A percentile compares a stretch with the other conserved stretches of the same genome.
These are phyloP conservation scores for Aspergillus sclerotioniger DNA, from an alignment of 495 filamentous ascomycete genomes.

Conservation along the genomic window DNA sequence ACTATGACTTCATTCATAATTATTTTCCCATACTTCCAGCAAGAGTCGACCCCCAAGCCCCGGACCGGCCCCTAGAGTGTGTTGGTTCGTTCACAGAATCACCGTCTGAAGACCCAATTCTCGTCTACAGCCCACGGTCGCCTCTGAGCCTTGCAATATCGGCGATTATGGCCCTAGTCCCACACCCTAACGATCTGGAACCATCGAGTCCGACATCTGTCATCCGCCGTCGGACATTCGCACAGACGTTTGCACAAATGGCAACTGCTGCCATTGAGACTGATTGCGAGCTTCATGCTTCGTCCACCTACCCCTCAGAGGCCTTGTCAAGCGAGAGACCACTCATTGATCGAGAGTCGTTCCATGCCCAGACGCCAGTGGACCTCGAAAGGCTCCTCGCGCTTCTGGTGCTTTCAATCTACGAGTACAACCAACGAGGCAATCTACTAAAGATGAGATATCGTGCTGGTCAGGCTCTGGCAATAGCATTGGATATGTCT, in stretches of 20 bases:
- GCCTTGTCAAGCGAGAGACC: slow-evolving; percentile 48
- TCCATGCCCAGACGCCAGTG: slow-evolving; percentile 51
- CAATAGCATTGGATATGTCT: slow-evolving; percentile 51
- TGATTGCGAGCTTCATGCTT: slow-evolving; percentile 56
- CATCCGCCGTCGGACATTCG: slow-evolving; percentile 49
- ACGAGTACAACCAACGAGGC: slow-evolving; percentile 60
- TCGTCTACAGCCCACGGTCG: slow-evolving; percentile 48
- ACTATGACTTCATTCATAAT: slow-evolving; percentile 58
- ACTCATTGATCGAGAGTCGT: slow-evolving; percentile 41
- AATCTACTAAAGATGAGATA: slow-evolving; percentile 62
- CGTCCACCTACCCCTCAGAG: slow-evolving; percentile 50
- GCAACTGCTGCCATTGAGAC: slow-evolving; percentile 53
- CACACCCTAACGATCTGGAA: slow-evolving; percentile 50
- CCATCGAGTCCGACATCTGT: slow-evolving; percentile 45
- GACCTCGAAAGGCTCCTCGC: slow-evolving; percentile 56
- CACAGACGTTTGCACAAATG: slow-evolving; percentile 54
- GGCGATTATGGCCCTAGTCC: slow-evolving; percentile 54
- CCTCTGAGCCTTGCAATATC: slow-evolving; percentile 56
- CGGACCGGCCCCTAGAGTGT: slow-evolving; percentile 46
- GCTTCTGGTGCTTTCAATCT: slow-evolving; percentile 54
- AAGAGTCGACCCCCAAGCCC: slow-evolving; percentile 37
- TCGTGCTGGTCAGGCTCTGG: slow-evolving; percentile 55
- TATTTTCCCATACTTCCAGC: slow-evolving; percentile 61
- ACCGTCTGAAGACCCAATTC: slow-evolving; percentile 38
- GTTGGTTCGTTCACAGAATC: slow-evolving; percentile 41